Base-by-base conservation (phyloP, 768 basidiomycete species). In the Chlorophyllum brunneum region DNA sequence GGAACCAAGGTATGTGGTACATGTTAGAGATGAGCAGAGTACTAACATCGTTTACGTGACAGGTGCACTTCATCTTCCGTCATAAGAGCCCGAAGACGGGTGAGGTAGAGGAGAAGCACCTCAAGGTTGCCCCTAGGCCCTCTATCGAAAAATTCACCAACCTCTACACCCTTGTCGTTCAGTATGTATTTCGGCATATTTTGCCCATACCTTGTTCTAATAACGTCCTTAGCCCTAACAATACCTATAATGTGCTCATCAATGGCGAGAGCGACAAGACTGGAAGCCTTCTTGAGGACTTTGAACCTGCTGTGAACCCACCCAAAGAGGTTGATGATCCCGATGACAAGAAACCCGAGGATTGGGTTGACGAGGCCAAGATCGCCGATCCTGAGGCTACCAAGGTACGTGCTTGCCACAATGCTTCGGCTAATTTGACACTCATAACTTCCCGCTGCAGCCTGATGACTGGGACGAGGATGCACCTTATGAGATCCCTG, bases 41-140 rank as follows among this genome's bases (percentile, higher is more conserved):
- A 11, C 34, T 41, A 29, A n/a, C 29, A 13, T 45, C 29, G 15
- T n/a, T 37, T 22, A n/a, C 24, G 30, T 30, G 45, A 29, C 64
- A 95, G 90, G 77, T 98, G 45, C 97, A 99, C 79, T 98, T 99
- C 73, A 99, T 99, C 74, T 95, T 99, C 92, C 91, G 94, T 62
- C 89, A 98, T 79, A 85, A 87, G 76, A 95, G 83, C 77, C 95
- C 97, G 30, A 79, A 88, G 62, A 92, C 88, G 39, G 92, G 92
- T 61, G 92, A 93, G 63, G 82, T 80, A 58, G 97, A 98, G 72
- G 97, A 99, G 82, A 98, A 99, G 72, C 97, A 99, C 71, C 85
- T 98, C 55, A 81, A 75, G 48, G 65, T 78, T 54, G 77, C 94
- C 56, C 95, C 93, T 54, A 79, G 78, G 53, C 95, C 95, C 41